phyloP scores from a whole-genome alignment of 805 yeast species.

The Candida coquimbonensis region DNA sequence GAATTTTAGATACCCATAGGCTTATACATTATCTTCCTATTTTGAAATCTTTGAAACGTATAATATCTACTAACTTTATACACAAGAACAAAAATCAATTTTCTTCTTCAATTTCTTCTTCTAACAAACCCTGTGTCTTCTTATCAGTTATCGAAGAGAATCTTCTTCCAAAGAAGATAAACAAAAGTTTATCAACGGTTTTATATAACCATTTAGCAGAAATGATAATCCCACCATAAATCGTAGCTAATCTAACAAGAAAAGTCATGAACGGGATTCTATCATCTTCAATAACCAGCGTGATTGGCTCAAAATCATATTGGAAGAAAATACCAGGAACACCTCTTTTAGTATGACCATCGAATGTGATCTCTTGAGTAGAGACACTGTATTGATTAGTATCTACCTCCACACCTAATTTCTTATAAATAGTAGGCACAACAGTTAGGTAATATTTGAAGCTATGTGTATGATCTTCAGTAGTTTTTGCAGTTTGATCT shows the following conservation, averaged over 20 bases:
- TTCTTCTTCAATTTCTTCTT: slow-evolving; percentile 8
- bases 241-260: slow-evolving; percentile 69
- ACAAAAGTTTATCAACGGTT: slow-evolving; percentile 46
- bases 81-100: background rate
- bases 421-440: slow-evolving; percentile 74
- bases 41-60: no score
- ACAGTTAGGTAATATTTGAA: slow-evolving; percentile 68
- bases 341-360: slow-evolving; percentile 15
- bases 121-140: slow-evolving; percentile 13
- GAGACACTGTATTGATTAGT: slow-evolving; percentile 84
- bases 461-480: slow-evolving; percentile 40
- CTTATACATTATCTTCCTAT: no score
- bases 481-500: slow-evolving; percentile 60
- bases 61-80: no score
- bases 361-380: slow-evolving; percentile 33
- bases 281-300: slow-evolving; percentile 58
- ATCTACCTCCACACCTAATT: slow-evolving; percentile 63
- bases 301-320: slow-evolving; percentile 86
- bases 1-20: no score
- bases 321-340: slow-evolving; percentile 77
- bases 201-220: slow-evolving; percentile 60
- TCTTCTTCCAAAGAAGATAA: slow-evolving; percentile 51
- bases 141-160: slow-evolving; percentile 26
- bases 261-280: slow-evolving; percentile 76
- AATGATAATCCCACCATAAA: slow-evolving; percentile 74